Evolutionary conservation across 23 red algal species (phyloP).

Genomic region (Gracilaria gracilis): DNA sequence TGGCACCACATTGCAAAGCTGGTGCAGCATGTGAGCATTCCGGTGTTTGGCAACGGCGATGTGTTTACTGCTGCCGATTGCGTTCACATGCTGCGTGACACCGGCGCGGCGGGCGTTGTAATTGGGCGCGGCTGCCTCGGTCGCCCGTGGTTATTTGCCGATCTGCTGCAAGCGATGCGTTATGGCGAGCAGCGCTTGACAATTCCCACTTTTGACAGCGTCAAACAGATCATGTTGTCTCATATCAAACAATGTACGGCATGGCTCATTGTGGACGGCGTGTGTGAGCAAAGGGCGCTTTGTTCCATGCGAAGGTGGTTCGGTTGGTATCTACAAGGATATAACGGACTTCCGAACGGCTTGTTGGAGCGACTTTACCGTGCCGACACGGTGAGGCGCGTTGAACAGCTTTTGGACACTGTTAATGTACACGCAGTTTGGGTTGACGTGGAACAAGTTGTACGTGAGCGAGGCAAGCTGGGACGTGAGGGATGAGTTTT

Average conservation of each 20-base stretch:
- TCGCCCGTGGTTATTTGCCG: conserved; percentile 75
- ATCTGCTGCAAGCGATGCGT: conserved; percentile 46
- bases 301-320: conserved; percentile 46
- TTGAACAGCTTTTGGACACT: neutral
- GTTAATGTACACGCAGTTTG: conserved; percentile 18
- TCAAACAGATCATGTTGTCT: conserved; percentile 26
- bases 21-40: conserved; percentile 31
- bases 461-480: conserved; percentile 19
- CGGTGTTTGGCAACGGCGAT: conserved; percentile 82
- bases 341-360: conserved; percentile 23
- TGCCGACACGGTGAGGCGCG: neutral
- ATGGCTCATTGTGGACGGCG: neutral
- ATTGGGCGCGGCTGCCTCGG: conserved; percentile 73
- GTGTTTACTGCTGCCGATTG: conserved; percentile 62
- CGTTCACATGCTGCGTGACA: conserved; percentile 22
- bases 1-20: conserved; percentile 61
- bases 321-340: conserved; percentile 64
- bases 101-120: conserved; percentile 62
- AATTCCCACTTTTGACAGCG: conserved; percentile 36
- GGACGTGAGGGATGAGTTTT: neutral
- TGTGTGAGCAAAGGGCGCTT: conserved; percentile 1
- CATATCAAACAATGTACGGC: neutral
- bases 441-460: neutral
- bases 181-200: neutral
- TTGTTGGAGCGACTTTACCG: conserved; percentile 24